Evolutionary conservation across 2,329 filamentous ascomycete genomes (phyloP), one percentile per base, ranked within the genome.

Genomic region (Tolypocladium guangdongense): DNA sequence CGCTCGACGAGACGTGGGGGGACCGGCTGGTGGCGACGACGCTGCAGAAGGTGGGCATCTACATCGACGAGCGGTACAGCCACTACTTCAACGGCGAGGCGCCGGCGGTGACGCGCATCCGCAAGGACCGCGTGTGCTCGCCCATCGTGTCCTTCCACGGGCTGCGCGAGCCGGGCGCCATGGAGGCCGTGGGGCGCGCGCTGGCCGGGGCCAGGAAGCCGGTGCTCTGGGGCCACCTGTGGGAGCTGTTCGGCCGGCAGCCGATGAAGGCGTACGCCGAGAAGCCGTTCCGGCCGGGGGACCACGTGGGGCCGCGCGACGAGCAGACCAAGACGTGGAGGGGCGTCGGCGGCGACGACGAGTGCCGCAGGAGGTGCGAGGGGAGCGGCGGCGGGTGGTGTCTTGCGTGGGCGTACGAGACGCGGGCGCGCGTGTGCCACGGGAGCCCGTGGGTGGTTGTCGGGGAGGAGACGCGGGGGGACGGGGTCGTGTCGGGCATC

Each of bases 1-100:
- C 78, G 2, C 68, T 80, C 18, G 71, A 72, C 2, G 75, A 78
- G 58, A 75, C 71, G 3, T 80, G 71, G 70, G 79, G 79, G 52
- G 79, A 82, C 62, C 73, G 73, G 51, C 66, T 82, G 22, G 69
- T 82, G 7, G 75, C 78, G 33, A 76, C 72, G 24, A 77, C 77
- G 36, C 63, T 81, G 49, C 75, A 78, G 64, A 74, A 74, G 62
- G 62, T 78, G 5, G 79, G 76, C 14, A 67, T 82, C 43, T 79
- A 81, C 63, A 67, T 82, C 7, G 75, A 81, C 58, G 79, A 82
- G 67, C 64, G 69, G 7, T 79, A 78, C 64, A 71, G 71, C 53
- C 75, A 74, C 49, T 65, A 79, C 55, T 82, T 82, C 65, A 82
- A 80, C 61, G 78, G 79, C 49, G 78, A 81, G 59, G 64, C 68